phyloP scores from a whole-genome alignment of 306 rosid genomes.

The Acacia crassicarpa region DNA sequence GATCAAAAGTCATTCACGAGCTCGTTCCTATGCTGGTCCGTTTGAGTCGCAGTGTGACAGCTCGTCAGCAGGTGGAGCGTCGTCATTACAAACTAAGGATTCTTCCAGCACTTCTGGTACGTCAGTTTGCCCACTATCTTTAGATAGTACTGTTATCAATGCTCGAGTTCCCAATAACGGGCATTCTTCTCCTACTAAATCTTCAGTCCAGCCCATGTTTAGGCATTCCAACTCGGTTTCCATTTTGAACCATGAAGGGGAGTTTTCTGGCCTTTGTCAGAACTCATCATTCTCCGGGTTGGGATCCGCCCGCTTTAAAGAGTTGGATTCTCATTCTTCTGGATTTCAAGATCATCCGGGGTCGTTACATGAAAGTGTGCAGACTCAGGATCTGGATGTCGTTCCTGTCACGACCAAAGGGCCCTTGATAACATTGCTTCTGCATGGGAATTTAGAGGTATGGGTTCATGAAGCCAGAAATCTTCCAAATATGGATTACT shows the following conservation, averaged over 20 bases:
- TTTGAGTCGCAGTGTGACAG: background rate
- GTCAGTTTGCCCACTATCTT: constrained; percentile 47
- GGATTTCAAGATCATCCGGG: constrained; percentile 39
- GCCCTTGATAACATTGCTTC: constrained; percentile 70
- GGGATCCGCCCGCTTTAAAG: constrained; percentile 40
- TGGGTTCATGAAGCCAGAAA: constrained; percentile 67
- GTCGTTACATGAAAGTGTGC: constrained; percentile 57
- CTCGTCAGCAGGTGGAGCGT: constrained; percentile 22
- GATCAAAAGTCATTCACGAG: background rate
- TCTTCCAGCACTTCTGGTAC: constrained; percentile 32
- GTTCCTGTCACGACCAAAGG: constrained; percentile 62
- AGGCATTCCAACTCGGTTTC: constrained; percentile 56
- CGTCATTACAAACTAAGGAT: constrained; percentile 26
- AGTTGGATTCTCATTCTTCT: constrained; percentile 31
- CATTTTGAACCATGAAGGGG: constrained; percentile 52
- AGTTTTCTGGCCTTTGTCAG: constrained; percentile 56
- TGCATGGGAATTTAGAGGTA: constrained; percentile 91
- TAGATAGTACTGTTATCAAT: constrained; percentile 58
- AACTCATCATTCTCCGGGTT: constrained; percentile 58
- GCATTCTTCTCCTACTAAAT: constrained; percentile 43
- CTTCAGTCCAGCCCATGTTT: background rate
- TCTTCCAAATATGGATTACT: constrained; percentile 97
- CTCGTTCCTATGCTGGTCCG: too few species aligned
- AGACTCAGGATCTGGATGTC: constrained; percentile 57
- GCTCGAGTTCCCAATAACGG: constrained; percentile 55